These are phyloP conservation scores for Neofusicoccum parvum DNA, from an alignment of 2,329 filamentous ascomycete genomes.

Conservation along the genomic window DNA sequence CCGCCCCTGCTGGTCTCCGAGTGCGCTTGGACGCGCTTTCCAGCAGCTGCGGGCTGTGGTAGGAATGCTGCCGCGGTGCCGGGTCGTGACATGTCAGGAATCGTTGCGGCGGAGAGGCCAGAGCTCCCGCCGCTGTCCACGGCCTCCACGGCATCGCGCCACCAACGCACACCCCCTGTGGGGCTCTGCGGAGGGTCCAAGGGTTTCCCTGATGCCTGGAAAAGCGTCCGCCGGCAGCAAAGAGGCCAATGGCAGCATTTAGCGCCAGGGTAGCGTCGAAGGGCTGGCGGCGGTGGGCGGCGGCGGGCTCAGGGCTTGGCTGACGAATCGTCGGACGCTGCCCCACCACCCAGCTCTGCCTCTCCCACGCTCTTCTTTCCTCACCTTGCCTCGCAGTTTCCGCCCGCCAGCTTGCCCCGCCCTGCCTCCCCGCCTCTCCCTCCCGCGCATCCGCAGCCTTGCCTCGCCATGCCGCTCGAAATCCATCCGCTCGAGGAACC, in stretches of 20 bases:
- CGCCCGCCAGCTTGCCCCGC: neutral
- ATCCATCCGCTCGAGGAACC: conserved; percentile 30
- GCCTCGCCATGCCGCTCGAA: conserved; percentile 37
- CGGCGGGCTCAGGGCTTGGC: conserved; percentile 16
- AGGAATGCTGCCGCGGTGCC: neutral
- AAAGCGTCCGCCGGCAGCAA: neutral
- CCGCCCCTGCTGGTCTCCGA: too few species aligned
- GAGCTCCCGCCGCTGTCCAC: neutral
- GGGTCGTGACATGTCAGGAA: neutral
- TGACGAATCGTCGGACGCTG: neutral
- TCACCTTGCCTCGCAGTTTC: neutral
- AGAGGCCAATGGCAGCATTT: neutral
- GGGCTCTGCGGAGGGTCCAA: neutral
- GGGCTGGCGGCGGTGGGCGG: conserved; percentile 2
- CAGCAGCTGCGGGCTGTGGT: neutral
- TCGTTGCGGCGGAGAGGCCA: neutral
- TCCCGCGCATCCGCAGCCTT: neutral
- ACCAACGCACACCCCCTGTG: neutral
- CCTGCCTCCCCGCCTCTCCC: neutral
- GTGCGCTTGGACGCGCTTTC: neutral
- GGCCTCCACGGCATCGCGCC: neutral
- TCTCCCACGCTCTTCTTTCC: neutral
- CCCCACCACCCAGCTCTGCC: neutral
- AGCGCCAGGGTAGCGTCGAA: neutral
- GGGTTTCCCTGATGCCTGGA: neutral